Conservation (phyloP, 352 stramenopile genomes). For the Phytopythium helicoides region DNA sequence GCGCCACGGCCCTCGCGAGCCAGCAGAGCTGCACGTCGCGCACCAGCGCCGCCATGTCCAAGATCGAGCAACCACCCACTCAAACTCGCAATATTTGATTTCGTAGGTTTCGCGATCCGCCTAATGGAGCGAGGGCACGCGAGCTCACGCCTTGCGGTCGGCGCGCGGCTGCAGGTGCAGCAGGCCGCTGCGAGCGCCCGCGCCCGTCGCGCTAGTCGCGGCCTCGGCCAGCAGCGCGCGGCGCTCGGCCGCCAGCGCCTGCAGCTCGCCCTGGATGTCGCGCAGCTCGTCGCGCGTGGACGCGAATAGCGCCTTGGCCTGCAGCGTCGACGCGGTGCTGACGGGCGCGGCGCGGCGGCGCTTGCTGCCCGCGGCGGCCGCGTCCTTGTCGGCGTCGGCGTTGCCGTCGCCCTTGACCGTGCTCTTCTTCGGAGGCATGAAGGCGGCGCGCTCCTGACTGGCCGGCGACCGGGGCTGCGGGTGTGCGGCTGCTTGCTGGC, state of each 20-base stretch:
- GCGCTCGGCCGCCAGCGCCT: slow-evolving; percentile 31
- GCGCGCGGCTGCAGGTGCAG: slow-evolving; percentile 30
- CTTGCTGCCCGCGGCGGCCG: neutral
- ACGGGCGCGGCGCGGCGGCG: slow-evolving; percentile 7
- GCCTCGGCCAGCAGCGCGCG: slow-evolving; percentile 13
- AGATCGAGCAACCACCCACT: too few species aligned
- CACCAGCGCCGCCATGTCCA: slow-evolving; percentile 16
- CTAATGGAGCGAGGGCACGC: neutral
- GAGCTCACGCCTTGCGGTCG: slow-evolving; percentile 6
- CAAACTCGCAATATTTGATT: slow-evolving; percentile 4
- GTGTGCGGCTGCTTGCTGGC: too few species aligned
- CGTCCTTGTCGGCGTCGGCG: neutral
- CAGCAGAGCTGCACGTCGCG: slow-evolving; percentile 37
- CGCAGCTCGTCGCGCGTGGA: slow-evolving; percentile 46
- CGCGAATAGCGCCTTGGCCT: slow-evolving; percentile 33
- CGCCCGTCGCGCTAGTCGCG: slow-evolving; percentile 13
- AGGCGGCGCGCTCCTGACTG: too few species aligned
- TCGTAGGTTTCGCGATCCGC: too few species aligned
- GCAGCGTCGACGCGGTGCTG: slow-evolving; percentile 35
- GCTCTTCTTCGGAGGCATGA: too few species aligned
- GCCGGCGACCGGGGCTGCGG: too few species aligned
- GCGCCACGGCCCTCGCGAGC: slow-evolving; percentile 31
- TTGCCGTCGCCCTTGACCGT: too few species aligned
- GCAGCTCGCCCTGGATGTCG: slow-evolving; percentile 42
- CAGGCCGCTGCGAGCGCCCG: too few species aligned